phyloP scores from a whole-genome alignment of 1,139 yeast genomes.

The Protomyces lactucae-debilis region DNA sequence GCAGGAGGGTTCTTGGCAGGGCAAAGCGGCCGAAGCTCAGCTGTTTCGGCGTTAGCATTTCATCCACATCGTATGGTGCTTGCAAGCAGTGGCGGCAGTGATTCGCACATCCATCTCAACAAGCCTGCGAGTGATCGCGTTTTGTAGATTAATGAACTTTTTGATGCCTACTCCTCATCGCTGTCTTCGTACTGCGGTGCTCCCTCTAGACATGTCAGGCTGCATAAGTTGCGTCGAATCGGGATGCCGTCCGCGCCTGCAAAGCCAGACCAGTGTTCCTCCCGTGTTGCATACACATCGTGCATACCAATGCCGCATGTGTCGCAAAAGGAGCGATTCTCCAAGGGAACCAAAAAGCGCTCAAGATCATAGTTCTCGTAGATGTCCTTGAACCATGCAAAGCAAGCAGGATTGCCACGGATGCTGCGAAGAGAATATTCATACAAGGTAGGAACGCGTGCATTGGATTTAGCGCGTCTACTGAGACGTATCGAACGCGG shows the following conservation, averaged over 20 bases:
- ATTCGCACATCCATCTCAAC: constrained; percentile 25
- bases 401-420: neutral
- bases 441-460: constrained; percentile 19
- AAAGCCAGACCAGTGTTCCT: constrained; percentile 23
- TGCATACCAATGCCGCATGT: constrained; percentile 19
- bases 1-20: constrained; percentile 42
- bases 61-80: constrained; percentile 95
- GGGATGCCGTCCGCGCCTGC: constrained; percentile 22
- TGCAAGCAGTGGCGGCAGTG: constrained; percentile 47
- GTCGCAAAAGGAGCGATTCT: constrained; percentile 9
- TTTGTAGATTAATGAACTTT: neutral
- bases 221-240: constrained; percentile 22
- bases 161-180: neutral
- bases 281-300: constrained; percentile 22
- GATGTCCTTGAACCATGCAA: neutral
- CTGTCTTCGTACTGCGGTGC: constrained; percentile 11
- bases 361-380: constrained; percentile 10
- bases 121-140: neutral
- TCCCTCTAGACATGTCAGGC: constrained; percentile 15
- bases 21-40: constrained; percentile 41
- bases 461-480: neutral
- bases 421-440: constrained; percentile 13
- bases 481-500: constrained; percentile 10
- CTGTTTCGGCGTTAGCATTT: constrained; percentile 62
- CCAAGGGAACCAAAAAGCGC: constrained; percentile 3